Evolutionary conservation across 129 eudicot genomes (phyloP).

Genomic region (Helichrysum umbraculigerum): DNA sequence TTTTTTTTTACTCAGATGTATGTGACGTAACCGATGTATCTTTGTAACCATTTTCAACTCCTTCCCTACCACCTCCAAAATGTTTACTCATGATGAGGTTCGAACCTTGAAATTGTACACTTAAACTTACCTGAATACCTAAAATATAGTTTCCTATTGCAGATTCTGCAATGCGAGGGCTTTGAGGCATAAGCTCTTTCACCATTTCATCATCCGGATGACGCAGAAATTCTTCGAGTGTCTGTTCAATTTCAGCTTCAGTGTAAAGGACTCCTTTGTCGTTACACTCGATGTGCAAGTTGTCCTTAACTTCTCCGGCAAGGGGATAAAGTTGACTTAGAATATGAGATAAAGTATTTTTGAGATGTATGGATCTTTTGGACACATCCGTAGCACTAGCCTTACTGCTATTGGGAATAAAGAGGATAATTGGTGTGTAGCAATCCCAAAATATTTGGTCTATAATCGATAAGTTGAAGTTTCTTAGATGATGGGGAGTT

Average conservation of each 20-base stretch:
- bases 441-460: slow-evolving; percentile 11
- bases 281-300: slow-evolving; percentile 13
- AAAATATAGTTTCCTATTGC: slow-evolving; percentile 14
- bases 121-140: slow-evolving; percentile 1
- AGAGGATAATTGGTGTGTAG: background rate
- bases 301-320: slow-evolving; percentile 19
- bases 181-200: background rate
- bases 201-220: slow-evolving; percentile 2
- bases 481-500: slow-evolving; percentile 26
- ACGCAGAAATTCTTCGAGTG: slow-evolving; percentile 3
- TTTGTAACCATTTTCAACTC: no score
- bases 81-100: no score
- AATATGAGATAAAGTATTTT: slow-evolving; percentile 1
- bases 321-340: slow-evolving; percentile 22
- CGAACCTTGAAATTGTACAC: no score
- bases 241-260: background rate
- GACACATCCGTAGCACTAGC: background rate
- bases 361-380: slow-evolving; percentile 6
- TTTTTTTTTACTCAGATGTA: no score
- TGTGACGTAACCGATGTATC: no score
- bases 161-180: background rate
- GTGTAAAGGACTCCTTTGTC: slow-evolving; percentile 26
- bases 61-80: no score
- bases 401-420: background rate
- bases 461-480: slow-evolving; percentile 19